These are phyloP conservation scores for Mortierella polycephala DNA, from an alignment of 371 early-diverging fungal genomes.

Conservation along the genomic window DNA sequence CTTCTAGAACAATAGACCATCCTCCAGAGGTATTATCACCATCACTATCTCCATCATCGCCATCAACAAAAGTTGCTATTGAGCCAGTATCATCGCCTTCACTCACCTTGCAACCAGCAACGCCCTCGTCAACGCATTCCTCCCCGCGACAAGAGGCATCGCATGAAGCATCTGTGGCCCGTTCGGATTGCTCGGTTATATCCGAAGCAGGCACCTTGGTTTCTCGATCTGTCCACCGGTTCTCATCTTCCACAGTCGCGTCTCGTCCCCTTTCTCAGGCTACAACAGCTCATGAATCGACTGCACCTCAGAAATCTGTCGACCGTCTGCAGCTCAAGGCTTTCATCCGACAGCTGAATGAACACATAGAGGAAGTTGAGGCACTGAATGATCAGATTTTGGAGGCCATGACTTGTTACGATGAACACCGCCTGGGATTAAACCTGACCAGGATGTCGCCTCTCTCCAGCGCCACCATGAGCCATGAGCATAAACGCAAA, in stretches of 20 bases:
- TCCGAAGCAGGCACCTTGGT: background rate
- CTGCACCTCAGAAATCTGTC: background rate
- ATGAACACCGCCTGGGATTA: background rate
- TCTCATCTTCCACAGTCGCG: background rate
- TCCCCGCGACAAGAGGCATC: background rate
- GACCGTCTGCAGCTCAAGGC: conserved; percentile 19
- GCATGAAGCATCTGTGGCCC: background rate
- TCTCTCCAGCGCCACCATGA: background rate
- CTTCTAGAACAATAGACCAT: too few relatives aligned
- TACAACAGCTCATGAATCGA: background rate
- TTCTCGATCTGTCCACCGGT: background rate
- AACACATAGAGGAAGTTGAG: conserved; percentile 21
- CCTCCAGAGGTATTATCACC: too few relatives aligned
- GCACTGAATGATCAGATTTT: conserved; percentile 28
- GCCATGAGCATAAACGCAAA: background rate
- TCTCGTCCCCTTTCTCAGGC: background rate
- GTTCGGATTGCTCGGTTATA: background rate
- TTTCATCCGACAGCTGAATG: conserved; percentile 12
- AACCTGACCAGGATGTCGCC: too few relatives aligned
- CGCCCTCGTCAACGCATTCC: too few relatives aligned
- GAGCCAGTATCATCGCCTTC: too few relatives aligned
- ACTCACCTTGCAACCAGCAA: too few relatives aligned
- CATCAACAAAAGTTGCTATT: too few relatives aligned
- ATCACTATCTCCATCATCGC: too few relatives aligned
- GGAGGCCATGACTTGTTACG: conserved; percentile 19